Evolutionary conservation across 805 yeast species (phyloP).

Genomic region (Sungouiozyma intestinalis): DNA sequence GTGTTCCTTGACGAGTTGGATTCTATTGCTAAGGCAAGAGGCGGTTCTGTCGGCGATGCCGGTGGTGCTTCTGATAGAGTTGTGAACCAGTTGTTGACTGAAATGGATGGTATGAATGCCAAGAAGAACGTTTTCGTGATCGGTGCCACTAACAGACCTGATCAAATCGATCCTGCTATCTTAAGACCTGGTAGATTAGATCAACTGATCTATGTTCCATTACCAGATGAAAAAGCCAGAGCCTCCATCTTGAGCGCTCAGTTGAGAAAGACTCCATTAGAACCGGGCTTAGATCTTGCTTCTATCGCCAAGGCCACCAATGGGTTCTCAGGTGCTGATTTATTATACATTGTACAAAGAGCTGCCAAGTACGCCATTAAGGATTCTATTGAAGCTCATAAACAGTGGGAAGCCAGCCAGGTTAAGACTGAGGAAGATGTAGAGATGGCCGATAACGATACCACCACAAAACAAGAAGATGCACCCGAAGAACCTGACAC

Average conservation of each 20-base stretch:
- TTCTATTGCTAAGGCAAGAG: slow-evolving; percentile 97
- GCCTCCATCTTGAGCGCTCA: slow-evolving; percentile 89
- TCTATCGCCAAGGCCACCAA: slow-evolving; percentile 91
- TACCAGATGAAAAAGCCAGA: slow-evolving; percentile 94
- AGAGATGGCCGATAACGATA: slow-evolving; percentile 25
- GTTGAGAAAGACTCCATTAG: slow-evolving; percentile 95
- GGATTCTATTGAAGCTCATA: slow-evolving; percentile 87
- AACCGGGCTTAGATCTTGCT: slow-evolving; percentile 83
- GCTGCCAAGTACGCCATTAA: slow-evolving; percentile 98
- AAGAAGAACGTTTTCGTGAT: slow-evolving; percentile 97
- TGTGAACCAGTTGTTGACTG: slow-evolving; percentile 91
- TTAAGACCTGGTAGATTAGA: slow-evolving; percentile 98
- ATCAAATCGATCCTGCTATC: slow-evolving; percentile 97
- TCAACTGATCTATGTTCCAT: slow-evolving; percentile 95
- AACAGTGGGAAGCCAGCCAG: slow-evolving; percentile 36
- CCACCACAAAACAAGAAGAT: slow-evolving; percentile 35
- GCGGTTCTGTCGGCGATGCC: slow-evolving; percentile 89
- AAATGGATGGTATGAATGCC: slow-evolving; percentile 99
- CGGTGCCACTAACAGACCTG: slow-evolving; percentile 99
- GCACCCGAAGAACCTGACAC: slow-evolving; percentile 67
- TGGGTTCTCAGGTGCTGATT: slow-evolving; percentile 99
- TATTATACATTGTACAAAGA: slow-evolving; percentile 94
- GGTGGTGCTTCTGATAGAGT: slow-evolving; percentile 99
- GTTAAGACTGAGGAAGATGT: slow-evolving; percentile 39
- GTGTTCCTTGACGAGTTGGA: slow-evolving; percentile 97